phyloP scores from a whole-genome alignment of 1,139 yeast genomes.

The Eremothecium coryli region DNA sequence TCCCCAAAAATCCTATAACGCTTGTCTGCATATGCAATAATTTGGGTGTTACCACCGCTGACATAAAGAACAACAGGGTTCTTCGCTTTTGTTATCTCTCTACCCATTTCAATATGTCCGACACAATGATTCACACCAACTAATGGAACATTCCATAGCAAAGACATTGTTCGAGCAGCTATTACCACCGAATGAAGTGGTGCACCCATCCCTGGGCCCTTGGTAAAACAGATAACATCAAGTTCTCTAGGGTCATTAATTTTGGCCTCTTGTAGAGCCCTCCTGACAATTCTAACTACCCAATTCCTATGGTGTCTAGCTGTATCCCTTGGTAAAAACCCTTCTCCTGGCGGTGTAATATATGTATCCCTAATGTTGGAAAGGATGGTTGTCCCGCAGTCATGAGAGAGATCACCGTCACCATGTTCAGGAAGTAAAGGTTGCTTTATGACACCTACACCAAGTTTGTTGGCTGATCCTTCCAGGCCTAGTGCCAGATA shows the following conservation, averaged over 20 bases:
- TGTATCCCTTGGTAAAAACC: conserved; percentile 89
- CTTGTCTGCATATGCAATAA: conserved; percentile 90
- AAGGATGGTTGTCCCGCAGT: conserved; percentile 52
- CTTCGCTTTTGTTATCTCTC: conserved; percentile 91
- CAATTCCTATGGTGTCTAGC: conserved; percentile 94
- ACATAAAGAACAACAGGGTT: conserved; percentile 95
- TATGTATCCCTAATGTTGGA: conserved; percentile 91
- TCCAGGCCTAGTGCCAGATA: conserved; percentile 83
- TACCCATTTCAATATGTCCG: conserved; percentile 98
- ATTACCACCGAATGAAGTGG: conserved; percentile 89
- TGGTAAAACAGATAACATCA: conserved; percentile 90
- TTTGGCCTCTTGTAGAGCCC: conserved; percentile 56
- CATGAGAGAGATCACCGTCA: conserved; percentile 31
- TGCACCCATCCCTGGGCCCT: conserved; percentile 99
- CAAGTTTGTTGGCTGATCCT: conserved; percentile 94
- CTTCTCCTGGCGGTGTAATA: conserved; percentile 96
- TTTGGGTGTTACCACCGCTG: conserved; percentile 97
- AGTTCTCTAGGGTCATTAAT: conserved; percentile 45
- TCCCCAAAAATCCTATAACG: conserved; percentile 94
- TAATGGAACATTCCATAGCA: conserved; percentile 73
- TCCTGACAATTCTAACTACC: conserved; percentile 73
- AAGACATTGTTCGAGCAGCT: conserved; percentile 80
- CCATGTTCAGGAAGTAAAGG: conserved; percentile 40
- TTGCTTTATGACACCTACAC: conserved; percentile 85
- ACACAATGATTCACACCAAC: conserved; percentile 96